A percentile compares a stretch with the other conserved stretches of the same genome.
Evolutionary conservation across 306 rosid genomes (phyloP).

Genomic region (Cicer arietinum): DNA sequence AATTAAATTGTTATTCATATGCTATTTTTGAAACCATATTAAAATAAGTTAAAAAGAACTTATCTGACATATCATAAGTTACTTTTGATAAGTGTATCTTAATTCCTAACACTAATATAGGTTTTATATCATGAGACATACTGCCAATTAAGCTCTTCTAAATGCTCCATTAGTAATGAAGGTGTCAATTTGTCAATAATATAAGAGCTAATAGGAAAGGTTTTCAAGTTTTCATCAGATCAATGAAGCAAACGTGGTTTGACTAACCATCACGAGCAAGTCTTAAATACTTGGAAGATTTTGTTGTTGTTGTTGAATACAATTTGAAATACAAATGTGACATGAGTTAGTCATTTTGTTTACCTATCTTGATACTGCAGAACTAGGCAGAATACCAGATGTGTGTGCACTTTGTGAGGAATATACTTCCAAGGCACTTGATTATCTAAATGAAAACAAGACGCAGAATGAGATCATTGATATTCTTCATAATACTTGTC

Average conservation of each 20-base stretch:
- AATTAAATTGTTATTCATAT: background rate
- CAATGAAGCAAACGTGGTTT: slow-evolving; percentile 4
- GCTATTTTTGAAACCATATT: background rate
- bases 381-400: slow-evolving; percentile 47
- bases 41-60: background rate
- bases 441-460: slow-evolving; percentile 67
- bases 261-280: background rate
- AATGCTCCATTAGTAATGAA: background rate
- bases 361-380: slow-evolving; percentile 46
- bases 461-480: slow-evolving; percentile 72
- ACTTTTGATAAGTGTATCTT: background rate
- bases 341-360: slow-evolving; percentile 13
- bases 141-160: background rate
- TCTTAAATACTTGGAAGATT: background rate
- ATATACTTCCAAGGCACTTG: slow-evolving; percentile 69
- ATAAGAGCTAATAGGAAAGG: background rate
- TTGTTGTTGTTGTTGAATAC: background rate
- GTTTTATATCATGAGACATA: background rate
- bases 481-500: slow-evolving; percentile 59
- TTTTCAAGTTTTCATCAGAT: background rate
- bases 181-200: slow-evolving; percentile 3
- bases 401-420: slow-evolving; percentile 80
- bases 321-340: slow-evolving; percentile 7
- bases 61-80: background rate
- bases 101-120: background rate